These are phyloP conservation scores for Botrytis cinerea DNA, from an alignment of 2,329 filamentous ascomycete genomes.

Conservation along the genomic window DNA sequence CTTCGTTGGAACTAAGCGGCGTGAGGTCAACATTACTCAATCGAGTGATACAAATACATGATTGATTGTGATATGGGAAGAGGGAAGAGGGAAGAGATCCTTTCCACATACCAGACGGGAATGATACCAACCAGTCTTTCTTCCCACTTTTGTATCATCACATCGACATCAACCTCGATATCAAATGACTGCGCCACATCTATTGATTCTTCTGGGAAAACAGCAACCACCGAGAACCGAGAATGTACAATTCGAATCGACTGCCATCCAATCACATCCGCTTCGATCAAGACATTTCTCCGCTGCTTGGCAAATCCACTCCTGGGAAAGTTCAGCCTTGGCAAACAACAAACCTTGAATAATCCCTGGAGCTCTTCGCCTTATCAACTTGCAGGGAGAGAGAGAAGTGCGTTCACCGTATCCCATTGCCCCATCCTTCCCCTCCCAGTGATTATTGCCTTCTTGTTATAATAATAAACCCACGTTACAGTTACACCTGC, in stretches of 20 bases:
- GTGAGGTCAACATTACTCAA: background rate
- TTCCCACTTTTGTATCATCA: background rate
- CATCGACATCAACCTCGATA: background rate
- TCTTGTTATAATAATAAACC: background rate
- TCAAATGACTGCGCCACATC: slow-evolving; percentile 1
- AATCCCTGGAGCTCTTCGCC: background rate
- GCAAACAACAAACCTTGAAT: slow-evolving; percentile 11
- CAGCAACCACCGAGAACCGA: background rate
- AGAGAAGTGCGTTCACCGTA: slow-evolving; percentile 5
- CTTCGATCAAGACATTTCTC: background rate
- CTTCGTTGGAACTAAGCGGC: background rate
- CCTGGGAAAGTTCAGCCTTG: slow-evolving; percentile 4
- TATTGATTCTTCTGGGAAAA: background rate
- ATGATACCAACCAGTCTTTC: background rate
- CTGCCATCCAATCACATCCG: background rate
- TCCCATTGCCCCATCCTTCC: background rate
- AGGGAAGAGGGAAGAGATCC: too few species aligned
- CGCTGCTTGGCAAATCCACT: background rate
- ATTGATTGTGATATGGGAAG: background rate
- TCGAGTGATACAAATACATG: background rate
- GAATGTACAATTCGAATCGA: background rate
- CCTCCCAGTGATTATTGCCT: background rate
- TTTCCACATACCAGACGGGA: background rate
- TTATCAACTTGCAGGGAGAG: background rate
- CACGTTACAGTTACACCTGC: slow-evolving; percentile 6